phyloP scores from a whole-genome alignment of 1,284 basidiomycete species.

The Tilletia caries region DNA sequence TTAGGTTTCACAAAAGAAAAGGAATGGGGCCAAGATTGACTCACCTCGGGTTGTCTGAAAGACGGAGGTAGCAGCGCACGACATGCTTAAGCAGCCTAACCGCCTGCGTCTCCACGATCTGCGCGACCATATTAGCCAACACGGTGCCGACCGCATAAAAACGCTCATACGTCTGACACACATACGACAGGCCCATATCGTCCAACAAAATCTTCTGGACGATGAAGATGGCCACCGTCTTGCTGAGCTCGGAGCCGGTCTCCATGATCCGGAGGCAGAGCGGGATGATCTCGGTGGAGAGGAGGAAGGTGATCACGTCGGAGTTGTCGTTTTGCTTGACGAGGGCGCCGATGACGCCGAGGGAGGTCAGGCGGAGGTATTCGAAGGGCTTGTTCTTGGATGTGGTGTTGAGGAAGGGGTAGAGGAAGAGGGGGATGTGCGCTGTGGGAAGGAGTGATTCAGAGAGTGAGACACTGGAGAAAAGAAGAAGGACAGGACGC shows the following conservation, averaged over 20 bases:
- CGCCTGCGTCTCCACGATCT: slow-evolving; percentile 77
- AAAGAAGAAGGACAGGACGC: background rate
- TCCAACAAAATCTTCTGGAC: slow-evolving; percentile 99
- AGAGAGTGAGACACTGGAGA: slow-evolving; percentile 11
- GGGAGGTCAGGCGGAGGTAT: slow-evolving; percentile 92
- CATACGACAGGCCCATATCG: slow-evolving; percentile 95
- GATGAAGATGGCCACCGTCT: slow-evolving; percentile 99
- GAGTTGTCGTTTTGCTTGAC: slow-evolving; percentile 96
- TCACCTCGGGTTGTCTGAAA: slow-evolving; percentile 91
- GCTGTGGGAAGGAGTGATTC: slow-evolving; percentile 59
- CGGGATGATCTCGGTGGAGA: slow-evolving; percentile 99
- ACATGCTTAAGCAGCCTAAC: slow-evolving; percentile 96
- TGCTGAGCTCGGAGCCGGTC: slow-evolving; percentile 96
- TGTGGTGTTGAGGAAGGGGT: slow-evolving; percentile 98
- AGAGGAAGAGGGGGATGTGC: slow-evolving; percentile 96
- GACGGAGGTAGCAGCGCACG: slow-evolving; percentile 89
- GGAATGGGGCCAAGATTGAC: slow-evolving; percentile 38
- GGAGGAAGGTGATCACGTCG: slow-evolving; percentile 96
- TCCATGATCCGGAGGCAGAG: slow-evolving; percentile 99
- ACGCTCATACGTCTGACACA: slow-evolving; percentile 98
- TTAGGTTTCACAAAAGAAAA: slow-evolving; percentile 13
- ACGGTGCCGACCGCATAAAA: slow-evolving; percentile 99
- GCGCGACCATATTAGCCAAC: slow-evolving; percentile 95
- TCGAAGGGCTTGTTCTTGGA: slow-evolving; percentile 98
- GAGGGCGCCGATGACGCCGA: slow-evolving; percentile 96